These are phyloP conservation scores for Penicillium lagena DNA, from an alignment of 495 filamentous ascomycete genomes.

Conservation along the genomic window DNA sequence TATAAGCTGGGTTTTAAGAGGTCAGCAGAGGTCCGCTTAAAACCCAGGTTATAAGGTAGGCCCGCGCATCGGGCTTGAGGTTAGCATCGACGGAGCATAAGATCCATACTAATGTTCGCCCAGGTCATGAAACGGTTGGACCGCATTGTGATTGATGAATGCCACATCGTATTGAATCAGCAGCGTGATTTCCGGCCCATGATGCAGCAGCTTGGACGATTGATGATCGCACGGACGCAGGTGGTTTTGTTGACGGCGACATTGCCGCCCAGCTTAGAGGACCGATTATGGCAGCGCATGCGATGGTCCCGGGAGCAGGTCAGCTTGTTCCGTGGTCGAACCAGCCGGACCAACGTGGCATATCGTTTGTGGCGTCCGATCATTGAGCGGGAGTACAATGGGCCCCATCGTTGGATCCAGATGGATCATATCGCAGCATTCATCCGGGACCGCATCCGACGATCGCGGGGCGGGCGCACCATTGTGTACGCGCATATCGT, in stretches of 20 bases:
- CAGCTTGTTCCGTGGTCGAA: background rate
- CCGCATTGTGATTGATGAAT: slow-evolving; percentile 16
- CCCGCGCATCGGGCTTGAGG: no score
- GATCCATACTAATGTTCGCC: no score
- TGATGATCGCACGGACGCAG: slow-evolving; percentile 3
- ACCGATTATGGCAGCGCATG: slow-evolving; percentile 1
- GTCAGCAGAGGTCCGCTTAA: no score
- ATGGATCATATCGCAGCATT: background rate
- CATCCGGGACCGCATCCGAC: background rate
- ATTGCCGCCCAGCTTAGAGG: slow-evolving; percentile 7
- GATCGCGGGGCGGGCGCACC: background rate
- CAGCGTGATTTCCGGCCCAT: slow-evolving; percentile 1
- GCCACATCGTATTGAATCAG: slow-evolving; percentile 12
- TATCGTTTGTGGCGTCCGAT: background rate
- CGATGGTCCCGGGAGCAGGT: background rate
- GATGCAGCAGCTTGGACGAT: slow-evolving; percentile 7
- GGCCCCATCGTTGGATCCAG: background rate
- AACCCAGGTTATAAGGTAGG: no score
- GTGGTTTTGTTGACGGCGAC: slow-evolving; percentile 19
- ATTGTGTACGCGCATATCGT: slow-evolving; percentile 5
- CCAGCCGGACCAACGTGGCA: background rate
- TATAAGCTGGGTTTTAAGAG: no score
- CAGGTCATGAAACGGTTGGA: slow-evolving; percentile 4
- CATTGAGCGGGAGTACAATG: background rate
- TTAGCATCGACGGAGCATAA: no score